Base-by-base conservation (phyloP, 2,329 filamentous ascomycete species). In the Cercospora janseana region DNA sequence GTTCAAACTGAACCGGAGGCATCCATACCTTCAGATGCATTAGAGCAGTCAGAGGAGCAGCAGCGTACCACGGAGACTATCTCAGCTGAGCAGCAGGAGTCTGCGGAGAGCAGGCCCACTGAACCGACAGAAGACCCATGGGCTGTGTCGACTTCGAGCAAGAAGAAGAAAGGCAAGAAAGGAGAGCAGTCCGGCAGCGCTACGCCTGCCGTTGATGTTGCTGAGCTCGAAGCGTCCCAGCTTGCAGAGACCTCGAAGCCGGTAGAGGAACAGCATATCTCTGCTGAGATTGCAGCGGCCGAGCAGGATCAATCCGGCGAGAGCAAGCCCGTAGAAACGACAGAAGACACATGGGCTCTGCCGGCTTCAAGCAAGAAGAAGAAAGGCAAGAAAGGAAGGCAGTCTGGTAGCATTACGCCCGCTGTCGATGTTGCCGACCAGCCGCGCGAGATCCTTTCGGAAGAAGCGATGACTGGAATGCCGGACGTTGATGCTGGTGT, bases 381-480 rank as follows among this genome's bases (percentile, higher is more conserved):
- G 51, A 47, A 47, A 34, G 54, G 62, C 26, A 76, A 73, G 66
- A 75, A 75, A 54, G 63, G 65, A 6, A 76, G 75, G 63, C 73
- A 75, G 61, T 29, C 52, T 3, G 40, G 35, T 8, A 40, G 20
- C 26, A 13, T 40, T 13, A 27, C 28, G 12, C 46, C 46, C 7
- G 27, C 21, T 34, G 46, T 20, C 4, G 23, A 46, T 9, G 40
- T 43, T 57, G 57, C n/a, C 65, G 63, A 48, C 64, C 65, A 7
- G 48, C 51, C 18, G 21, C 23, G 35, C n/a, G 20, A 40, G 35
- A 12, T 13, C 9, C 16, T 15, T 4, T 13, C 35, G 2, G 18
- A 15, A 27, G 57, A 56, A 40, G 28, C 27, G 18, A 8, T 37
- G 15, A 6, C 21, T 2, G 18, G 26, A n/a, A n/a, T n/a, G n/a